Base-by-base conservation (phyloP, 148 eudicot species). In the Spergularia bocconei region DNA sequence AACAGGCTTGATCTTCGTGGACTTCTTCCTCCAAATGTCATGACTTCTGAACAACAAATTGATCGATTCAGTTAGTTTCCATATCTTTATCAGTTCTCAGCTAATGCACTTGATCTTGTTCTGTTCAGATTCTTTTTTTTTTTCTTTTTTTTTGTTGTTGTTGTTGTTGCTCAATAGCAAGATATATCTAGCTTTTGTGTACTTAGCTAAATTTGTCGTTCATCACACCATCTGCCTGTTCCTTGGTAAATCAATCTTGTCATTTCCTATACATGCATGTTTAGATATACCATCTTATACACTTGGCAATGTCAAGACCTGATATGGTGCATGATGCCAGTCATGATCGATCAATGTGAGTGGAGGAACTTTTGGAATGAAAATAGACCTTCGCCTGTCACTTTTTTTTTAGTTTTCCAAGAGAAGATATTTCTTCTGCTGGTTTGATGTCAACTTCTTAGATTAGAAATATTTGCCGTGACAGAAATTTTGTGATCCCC, bases 1-100 rank as follows among this genome's bases (percentile, higher is more conserved):
- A 96, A 95, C 79, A 94, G 98, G 75, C 98, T 95, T 77, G 92
- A 95, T 79, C 93, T 95, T 83, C 93, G 98, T 10, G 98, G 98
- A 55, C 92, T 95, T 80, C 90, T 95, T 78, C 98, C 98, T 70
- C 97, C 98, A 41, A 95, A 90, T 87, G 93, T 95, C 78, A 90
- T 90, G 91, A 75, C 82, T 69, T 70, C 86, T 23, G 97, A 90
- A 63, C 97, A 92, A 63, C 98, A 95, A 79, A 90, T 90, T 81
- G 89, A 86, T 55, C 93, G 98, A 70, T 95, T 95, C 81, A 90
- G 98, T 95, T 81, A 88, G 92, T 87, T 52, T 79, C 67, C 63
- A 33, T 52, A 38, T 67, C 77, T 75, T 29, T 21, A 11, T 15
- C 63, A 53, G 58, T 36, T 70, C 67, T 16, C 53, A 13, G 2